phyloP scores from a whole-genome alignment of 148 eudicot species.

The Diospyros kaki region DNA sequence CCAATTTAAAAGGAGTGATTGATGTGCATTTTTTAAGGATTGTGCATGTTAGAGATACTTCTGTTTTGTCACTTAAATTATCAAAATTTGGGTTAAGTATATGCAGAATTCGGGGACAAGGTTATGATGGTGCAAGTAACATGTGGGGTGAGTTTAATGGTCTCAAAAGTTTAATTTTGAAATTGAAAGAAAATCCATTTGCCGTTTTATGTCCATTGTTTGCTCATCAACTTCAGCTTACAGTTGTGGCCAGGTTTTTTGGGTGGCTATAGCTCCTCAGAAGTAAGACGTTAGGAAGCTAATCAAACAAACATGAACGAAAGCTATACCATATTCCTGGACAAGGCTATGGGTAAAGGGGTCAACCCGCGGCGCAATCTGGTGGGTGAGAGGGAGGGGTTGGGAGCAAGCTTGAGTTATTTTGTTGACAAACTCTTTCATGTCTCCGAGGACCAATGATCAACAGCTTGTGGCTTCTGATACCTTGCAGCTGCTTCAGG shows the following conservation, averaged over 20 bases:
- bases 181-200: too few relatives aligned
- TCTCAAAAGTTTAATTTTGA: constrained; percentile 5
- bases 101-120: constrained; percentile 10
- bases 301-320: not conserved
- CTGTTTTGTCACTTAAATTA: constrained; percentile 7
- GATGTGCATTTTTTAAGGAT: constrained; percentile 14
- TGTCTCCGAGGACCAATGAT: constrained; percentile 42
- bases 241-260: too few relatives aligned
- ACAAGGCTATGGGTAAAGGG: constrained; percentile 32
- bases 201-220: constrained; percentile 37
- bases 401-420: constrained; percentile 41
- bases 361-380: constrained; percentile 37
- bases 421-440: constrained; percentile 36
- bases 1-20: not conserved
- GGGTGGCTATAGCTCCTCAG: too few relatives aligned
- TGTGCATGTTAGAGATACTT: not conserved
- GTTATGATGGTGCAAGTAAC: constrained; percentile 18
- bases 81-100: constrained; percentile 5
- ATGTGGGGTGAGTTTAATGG: constrained; percentile 18
- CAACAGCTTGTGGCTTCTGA: constrained; percentile 36
- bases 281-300: not conserved
- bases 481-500: constrained; percentile 31
- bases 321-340: constrained; percentile 38
- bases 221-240: constrained; percentile 32
- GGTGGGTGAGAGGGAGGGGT: constrained; percentile 36